phyloP scores from a whole-genome alignment of 352 stramenopile genomes.

The Pythium monospermum region DNA sequence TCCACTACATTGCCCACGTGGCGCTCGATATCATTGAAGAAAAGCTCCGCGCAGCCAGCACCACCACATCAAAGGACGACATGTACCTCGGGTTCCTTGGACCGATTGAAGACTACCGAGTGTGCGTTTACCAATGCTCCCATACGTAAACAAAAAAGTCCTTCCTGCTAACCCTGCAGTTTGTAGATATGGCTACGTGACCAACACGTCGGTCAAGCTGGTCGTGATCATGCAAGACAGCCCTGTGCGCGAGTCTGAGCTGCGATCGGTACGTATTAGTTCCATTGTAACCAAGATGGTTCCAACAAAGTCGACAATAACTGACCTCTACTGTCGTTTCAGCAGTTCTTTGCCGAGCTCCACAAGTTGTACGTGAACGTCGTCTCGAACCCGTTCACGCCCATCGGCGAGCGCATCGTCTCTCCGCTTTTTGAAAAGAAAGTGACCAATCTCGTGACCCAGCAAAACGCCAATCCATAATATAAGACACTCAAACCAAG shows the following conservation, averaged over 20 bases:
- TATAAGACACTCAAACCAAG: not conserved
- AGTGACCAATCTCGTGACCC: constrained; percentile 65
- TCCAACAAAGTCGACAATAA: not conserved
- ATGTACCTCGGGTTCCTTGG: constrained; percentile 85
- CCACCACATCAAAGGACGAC: constrained; percentile 63
- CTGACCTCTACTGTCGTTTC: not conserved
- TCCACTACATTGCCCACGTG: constrained; percentile 86
- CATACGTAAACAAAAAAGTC: not conserved
- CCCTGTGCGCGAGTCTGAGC: constrained; percentile 70
- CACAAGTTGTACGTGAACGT: constrained; percentile 86
- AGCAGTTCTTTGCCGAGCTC: constrained; percentile 86
- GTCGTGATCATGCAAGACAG: constrained; percentile 72
- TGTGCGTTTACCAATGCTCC: constrained; percentile 27
- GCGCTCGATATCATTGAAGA: constrained; percentile 84
- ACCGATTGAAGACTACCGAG: constrained; percentile 81
- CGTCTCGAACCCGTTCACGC: constrained; percentile 83
- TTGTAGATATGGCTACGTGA: constrained; percentile 73
- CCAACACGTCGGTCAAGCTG: constrained; percentile 84
- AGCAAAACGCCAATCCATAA: constrained; percentile 45
- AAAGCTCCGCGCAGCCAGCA: constrained; percentile 47
- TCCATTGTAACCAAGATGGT: too few species aligned
- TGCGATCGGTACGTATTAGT: constrained; percentile 54
- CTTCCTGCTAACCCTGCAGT: not conserved
- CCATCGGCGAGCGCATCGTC: constrained; percentile 73
- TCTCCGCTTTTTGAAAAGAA: constrained; percentile 79